Base-by-base conservation (phyloP, 176 grass and related monocot genomes). In the Oryza glumipatula region DNA sequence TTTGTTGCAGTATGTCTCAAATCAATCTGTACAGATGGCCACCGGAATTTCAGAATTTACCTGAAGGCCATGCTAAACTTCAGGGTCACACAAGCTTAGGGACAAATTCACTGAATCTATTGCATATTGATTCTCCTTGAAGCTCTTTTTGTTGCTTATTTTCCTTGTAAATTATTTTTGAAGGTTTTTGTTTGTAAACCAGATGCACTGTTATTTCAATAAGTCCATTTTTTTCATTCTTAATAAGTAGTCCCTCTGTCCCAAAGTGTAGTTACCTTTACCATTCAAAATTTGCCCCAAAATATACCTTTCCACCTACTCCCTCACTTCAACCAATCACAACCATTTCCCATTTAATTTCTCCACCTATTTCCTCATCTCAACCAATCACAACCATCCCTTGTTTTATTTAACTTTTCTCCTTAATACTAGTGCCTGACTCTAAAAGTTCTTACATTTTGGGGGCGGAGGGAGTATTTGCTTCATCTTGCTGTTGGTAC, bases 401-500 rank as follows among this genome's bases (percentile, higher is more conserved):
- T 41, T 7, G 39, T 41, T 41, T 41, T 41, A 41, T 41, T 41
- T 8, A 8, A 41, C 39, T 1, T 41, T 41, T 41, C 39, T 41
- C 39, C 39, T 41, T 41, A 41, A 41, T 9, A 41, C 7, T 1
- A 7, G 7, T 41, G 39, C 39, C 39, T 8, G 39, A 41, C 39
- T 41, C 39, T 41, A 41, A 41, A 41, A 41, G 39, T 41, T 41
- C 39, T 41, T 41, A 41, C 7, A 41, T 41, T 41, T 41, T 41
- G 39, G 39, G 39, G 39, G 7, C 7, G 7, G 39, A 7, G 39
- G 15, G 71, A 76, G 26, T 54, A 13, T 44, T 45, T 44, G 33
- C 15, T 83, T 76, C 36, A 65, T 67, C 21, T 56, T 88, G 23
- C 30, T 72, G 47, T 81, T n/a, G 58, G 7, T 61, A 22, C 56